Conservation (phyloP, 106 monocot genomes). For the Apostasia ramifera region DNA sequence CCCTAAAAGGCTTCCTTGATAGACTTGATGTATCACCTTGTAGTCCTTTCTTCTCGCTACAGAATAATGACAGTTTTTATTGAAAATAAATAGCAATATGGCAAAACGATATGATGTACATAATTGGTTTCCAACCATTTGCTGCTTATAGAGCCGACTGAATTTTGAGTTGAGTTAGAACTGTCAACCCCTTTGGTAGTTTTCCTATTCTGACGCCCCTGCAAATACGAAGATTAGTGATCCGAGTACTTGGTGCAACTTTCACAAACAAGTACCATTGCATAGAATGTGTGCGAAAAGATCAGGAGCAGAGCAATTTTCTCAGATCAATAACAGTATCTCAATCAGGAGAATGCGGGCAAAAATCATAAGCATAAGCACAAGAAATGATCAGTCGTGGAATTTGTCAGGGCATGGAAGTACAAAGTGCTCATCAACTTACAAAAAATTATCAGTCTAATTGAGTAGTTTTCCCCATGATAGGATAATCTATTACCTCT, state of each 20-base stretch:
- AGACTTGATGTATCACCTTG: neutral
- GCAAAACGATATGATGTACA: neutral
- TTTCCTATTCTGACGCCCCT: conserved; percentile 34
- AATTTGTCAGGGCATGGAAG: neutral
- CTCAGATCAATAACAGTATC: neutral
- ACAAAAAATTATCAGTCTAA: neutral
- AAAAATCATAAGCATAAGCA: no score
- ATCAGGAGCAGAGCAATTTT: no score
- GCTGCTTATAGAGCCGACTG: conserved; percentile 6
- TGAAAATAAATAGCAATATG: neutral
- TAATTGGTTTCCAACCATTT: conserved; percentile 10
- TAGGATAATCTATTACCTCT: conserved; percentile 41
- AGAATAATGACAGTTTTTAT: neutral
- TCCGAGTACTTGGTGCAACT: neutral
- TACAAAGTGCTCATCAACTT: neutral
- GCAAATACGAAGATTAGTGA: conserved; percentile 3
- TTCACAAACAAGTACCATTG: no score
- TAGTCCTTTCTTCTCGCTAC: conserved; percentile 25
- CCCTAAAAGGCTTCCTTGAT: neutral
- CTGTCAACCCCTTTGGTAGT: conserved; percentile 1
- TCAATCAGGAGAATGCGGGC: no score
- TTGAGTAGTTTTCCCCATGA: neutral
- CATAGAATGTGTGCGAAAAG: neutral
- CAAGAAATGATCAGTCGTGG: no score
- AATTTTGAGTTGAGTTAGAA: conserved; percentile 4